These are phyloP conservation scores for Trametes meyenii DNA, from an alignment of 768 basidiomycete species.

Conservation along the genomic window DNA sequence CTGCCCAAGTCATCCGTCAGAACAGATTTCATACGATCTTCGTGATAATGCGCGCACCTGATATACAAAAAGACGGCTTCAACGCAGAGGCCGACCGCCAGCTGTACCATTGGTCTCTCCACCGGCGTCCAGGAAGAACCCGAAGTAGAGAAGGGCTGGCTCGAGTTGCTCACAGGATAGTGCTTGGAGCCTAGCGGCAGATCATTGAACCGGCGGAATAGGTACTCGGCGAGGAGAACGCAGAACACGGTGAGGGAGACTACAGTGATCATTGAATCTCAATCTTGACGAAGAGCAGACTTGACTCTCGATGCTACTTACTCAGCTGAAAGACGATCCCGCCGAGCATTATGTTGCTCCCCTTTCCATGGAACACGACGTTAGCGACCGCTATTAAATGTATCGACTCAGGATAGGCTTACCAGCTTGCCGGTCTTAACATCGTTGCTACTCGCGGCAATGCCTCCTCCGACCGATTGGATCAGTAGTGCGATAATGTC, in stretches of 20 bases:
- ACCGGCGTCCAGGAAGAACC: no score
- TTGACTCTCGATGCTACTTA: conserved; percentile 9
- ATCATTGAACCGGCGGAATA: conserved; percentile 5
- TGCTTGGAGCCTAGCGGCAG: not conserved
- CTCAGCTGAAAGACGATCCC: conserved; percentile 54
- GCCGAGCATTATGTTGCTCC: conserved; percentile 34
- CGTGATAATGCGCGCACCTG: not conserved
- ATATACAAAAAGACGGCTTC: not conserved
- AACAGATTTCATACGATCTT: not conserved
- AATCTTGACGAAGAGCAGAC: not conserved
- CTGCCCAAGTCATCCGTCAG: not conserved
- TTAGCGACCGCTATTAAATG: not conserved
- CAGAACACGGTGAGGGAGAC: conserved; percentile 16
- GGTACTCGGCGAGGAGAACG: conserved; percentile 2
- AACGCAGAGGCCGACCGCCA: not conserved
- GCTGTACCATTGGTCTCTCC: no score
- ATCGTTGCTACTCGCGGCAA: not conserved
- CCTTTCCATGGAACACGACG: conserved; percentile 6
- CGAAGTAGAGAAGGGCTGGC: no score
- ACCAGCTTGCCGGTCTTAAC: not conserved
- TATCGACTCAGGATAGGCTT: no score
- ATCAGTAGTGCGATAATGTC: conserved; percentile 1
- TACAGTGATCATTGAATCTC: not conserved
- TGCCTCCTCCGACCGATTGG: not conserved
- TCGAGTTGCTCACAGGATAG: not conserved